phyloP scores from a whole-genome alignment of 352 stramenopile genomes.

The Lagenidium sp. region DNA sequence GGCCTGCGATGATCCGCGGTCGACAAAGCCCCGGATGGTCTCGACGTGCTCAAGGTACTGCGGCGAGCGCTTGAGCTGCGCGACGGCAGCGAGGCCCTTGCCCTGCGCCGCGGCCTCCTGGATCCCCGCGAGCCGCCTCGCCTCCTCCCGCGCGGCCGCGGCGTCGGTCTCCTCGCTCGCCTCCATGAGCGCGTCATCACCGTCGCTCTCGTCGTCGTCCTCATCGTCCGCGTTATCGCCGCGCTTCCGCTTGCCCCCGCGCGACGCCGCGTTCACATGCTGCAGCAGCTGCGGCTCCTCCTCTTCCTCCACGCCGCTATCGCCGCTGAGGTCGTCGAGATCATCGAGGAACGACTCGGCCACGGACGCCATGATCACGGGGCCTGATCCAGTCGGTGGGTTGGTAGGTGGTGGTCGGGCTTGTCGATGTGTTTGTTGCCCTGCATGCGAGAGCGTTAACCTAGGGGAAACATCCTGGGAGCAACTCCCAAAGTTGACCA shows the following conservation, averaged over 20 bases:
- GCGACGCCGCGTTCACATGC: neutral
- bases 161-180: slow-evolving; percentile 10
- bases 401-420: slow-evolving; percentile 5
- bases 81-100: slow-evolving; percentile 45
- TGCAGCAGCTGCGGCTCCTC: slow-evolving; percentile 6
- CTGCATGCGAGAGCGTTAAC: neutral
- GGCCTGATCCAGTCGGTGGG: no score
- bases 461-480: no score
- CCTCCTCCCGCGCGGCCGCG: neutral
- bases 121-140: slow-evolving; percentile 19
- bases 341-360: slow-evolving; percentile 87
- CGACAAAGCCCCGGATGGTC: slow-evolving; percentile 49
- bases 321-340: slow-evolving; percentile 81
- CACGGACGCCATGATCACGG: slow-evolving; percentile 80
- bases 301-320: slow-evolving; percentile 67
- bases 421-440: slow-evolving; percentile 1
- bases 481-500: no score
- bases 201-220: slow-evolving; percentile 11
- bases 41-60: slow-evolving; percentile 69
- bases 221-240: slow-evolving; percentile 7
- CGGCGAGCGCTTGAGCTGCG: slow-evolving; percentile 58
- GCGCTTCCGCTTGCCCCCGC: slow-evolving; percentile 8
- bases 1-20: slow-evolving; percentile 20
- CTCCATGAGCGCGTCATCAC: slow-evolving; percentile 13
- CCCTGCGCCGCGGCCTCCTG: slow-evolving; percentile 35